A percentile compares a stretch with the other conserved stretches of the same genome.
Conservation (phyloP, 2,329 filamentous ascomycete species). For the Botrytis porri region DNA sequence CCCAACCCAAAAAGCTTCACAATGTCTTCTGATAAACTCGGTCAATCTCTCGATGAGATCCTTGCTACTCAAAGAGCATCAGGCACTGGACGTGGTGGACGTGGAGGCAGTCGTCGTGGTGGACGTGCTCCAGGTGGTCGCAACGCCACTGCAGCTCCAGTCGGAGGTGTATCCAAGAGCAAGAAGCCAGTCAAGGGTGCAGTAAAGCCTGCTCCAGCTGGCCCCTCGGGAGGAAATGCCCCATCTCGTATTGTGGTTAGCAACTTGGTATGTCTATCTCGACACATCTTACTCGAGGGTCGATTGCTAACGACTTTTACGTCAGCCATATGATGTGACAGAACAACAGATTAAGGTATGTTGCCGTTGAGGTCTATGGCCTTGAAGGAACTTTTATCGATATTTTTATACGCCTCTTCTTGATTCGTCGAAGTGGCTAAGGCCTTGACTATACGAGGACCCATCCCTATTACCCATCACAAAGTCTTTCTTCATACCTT, state of each 20-base stretch:
- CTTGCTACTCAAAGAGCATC: conserved; percentile 58
- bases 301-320: conserved; percentile 22
- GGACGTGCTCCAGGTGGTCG: conserved; percentile 45
- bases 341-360: conserved; percentile 99
- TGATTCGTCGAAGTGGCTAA: conserved; percentile 16
- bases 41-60: conserved; percentile 97
- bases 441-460: conserved; percentile 21
- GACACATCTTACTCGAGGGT: not conserved
- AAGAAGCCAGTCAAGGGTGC: conserved; percentile 59
- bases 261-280: conserved; percentile 74
- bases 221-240: conserved; percentile 57
- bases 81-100: conserved; percentile 34
- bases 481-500: conserved; percentile 42
- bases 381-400: conserved; percentile 67
- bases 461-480: conserved; percentile 30
- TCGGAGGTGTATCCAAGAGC: conserved; percentile 82
- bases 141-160: conserved; percentile 56
- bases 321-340: conserved; percentile 88
- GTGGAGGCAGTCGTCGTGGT: conserved; percentile 46
- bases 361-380: conserved; percentile 77
- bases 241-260: conserved; percentile 81
- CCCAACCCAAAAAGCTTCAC: conserved; percentile 40
- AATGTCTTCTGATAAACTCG: conserved; percentile 94
- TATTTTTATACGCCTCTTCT: conserved; percentile 49
- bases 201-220: conserved; percentile 62